These are phyloP conservation scores for Cystobasidium onofrii DNA, from an alignment of 768 basidiomycete species.

Conservation along the genomic window DNA sequence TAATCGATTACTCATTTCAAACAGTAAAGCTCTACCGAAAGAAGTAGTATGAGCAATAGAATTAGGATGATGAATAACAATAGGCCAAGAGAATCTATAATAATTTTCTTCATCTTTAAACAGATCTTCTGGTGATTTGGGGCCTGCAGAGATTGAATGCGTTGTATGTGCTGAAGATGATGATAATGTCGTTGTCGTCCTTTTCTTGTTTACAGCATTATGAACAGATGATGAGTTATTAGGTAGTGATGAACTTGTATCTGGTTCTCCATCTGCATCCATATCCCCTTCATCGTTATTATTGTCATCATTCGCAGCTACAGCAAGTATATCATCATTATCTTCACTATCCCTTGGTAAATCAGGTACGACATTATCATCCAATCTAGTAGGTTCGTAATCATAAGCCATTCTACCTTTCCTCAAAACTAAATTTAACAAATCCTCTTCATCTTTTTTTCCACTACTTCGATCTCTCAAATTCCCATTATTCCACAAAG, in stretches of 20 bases:
- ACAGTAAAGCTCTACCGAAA: slow-evolving; percentile 25
- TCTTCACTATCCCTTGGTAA: neutral
- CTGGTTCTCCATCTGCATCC: neutral
- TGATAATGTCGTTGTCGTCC: neutral
- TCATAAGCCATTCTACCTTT: slow-evolving; percentile 24
- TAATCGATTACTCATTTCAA: slow-evolving; percentile 11
- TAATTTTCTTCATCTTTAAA: slow-evolving; percentile 32
- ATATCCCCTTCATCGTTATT: neutral
- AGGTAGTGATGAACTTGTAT: neutral
- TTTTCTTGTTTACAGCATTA: no score
- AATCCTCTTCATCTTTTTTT: neutral
- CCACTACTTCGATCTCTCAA: neutral
- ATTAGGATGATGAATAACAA: slow-evolving; percentile 24
- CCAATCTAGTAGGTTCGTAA: slow-evolving; percentile 18
- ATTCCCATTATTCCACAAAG: neutral
- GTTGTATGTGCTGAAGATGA: neutral
- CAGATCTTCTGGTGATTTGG: slow-evolving; percentile 22
- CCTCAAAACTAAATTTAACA: slow-evolving; percentile 15
- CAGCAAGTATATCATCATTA: neutral
- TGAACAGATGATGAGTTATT: no score
- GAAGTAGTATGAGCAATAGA: slow-evolving; percentile 22
- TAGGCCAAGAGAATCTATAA: slow-evolving; percentile 22
- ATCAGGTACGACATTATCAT: slow-evolving; percentile 19
- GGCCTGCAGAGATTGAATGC: neutral
- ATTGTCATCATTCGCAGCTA: neutral